Conservation (phyloP, 805 yeast species). For the Wickerhamomyces xylosicus region DNA sequence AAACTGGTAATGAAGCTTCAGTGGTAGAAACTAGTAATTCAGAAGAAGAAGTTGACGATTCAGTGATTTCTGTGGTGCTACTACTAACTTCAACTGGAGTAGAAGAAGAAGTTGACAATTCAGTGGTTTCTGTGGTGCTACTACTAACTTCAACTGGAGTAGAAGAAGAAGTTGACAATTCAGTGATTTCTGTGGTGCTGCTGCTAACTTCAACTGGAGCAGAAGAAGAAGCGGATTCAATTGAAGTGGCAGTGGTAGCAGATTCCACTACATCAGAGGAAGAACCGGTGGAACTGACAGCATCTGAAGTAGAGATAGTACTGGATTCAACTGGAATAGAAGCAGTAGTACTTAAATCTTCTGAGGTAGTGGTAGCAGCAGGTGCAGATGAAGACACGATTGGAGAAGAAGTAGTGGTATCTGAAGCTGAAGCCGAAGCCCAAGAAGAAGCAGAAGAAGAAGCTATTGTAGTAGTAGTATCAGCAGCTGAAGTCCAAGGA, state of each 20-base stretch:
- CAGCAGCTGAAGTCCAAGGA: no score
- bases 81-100: background rate
- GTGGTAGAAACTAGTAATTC: background rate
- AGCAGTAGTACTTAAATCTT: background rate
- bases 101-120: slow-evolving; percentile 1
- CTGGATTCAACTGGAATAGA: no score
- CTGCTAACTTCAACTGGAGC: no score
- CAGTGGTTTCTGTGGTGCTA: background rate
- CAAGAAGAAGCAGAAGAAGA: no score
- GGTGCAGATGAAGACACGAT: background rate
- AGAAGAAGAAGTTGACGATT: background rate
- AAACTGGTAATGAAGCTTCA: background rate
- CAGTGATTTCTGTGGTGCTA: background rate
- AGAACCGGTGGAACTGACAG: background rate
- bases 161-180: background rate
- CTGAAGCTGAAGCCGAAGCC: no score
- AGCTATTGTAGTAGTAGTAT: no score
- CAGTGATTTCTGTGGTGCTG: background rate
- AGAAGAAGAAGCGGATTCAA: background rate
- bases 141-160: background rate
- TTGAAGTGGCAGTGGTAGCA: background rate
- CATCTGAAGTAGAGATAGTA: slow-evolving; percentile 1
- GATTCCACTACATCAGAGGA: no score
- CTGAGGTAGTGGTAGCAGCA: background rate
- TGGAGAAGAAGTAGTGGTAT: background rate